Percentiles rank a stretch among this genome's conserved stretches.
These are phyloP conservation scores for Elaeis guineensis DNA, from an alignment of 176 grass and related monocot genomes.

Conservation along the genomic window DNA sequence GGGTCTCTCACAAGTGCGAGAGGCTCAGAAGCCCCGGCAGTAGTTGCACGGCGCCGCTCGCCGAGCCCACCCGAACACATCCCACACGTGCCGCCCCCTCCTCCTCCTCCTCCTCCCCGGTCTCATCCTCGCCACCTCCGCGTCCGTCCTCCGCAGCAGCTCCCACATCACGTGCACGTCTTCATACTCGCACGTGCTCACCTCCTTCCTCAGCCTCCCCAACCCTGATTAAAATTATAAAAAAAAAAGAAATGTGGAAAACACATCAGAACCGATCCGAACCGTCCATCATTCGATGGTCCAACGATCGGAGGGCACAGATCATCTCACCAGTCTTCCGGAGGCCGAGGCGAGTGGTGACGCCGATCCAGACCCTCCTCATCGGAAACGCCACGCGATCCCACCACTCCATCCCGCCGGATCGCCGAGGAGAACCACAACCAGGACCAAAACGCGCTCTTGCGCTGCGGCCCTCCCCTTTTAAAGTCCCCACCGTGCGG, in stretches of 20 bases:
- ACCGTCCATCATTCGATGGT: no score
- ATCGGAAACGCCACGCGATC: slow-evolving; percentile 62
- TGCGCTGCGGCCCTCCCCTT: no score
- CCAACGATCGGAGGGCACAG: no score
- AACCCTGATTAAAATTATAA: slow-evolving; percentile 34
- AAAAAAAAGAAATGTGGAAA: slow-evolving; percentile 10
- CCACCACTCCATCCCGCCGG: slow-evolving; percentile 51
- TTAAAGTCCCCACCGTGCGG: no score
- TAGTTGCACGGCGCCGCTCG: slow-evolving; percentile 30
- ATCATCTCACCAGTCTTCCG: slow-evolving; percentile 64
- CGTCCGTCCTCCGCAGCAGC: slow-evolving; percentile 46
- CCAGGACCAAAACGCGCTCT: background rate
- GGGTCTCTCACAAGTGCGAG: background rate
- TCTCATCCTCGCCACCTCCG: slow-evolving; percentile 20
- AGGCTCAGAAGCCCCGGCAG: slow-evolving; percentile 51
- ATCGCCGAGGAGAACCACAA: slow-evolving; percentile 12
- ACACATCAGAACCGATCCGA: background rate
- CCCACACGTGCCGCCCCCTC: background rate
- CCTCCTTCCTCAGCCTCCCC: slow-evolving; percentile 79
- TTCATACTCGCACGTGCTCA: slow-evolving; percentile 99
- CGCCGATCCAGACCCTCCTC: slow-evolving; percentile 64
- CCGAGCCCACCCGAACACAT: slow-evolving; percentile 24
- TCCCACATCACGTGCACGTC: slow-evolving; percentile 99
- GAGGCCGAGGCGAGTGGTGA: slow-evolving; percentile 68
- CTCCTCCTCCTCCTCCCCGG: background rate